phyloP scores from a whole-genome alignment of 345 rosid genomes.

The Luvunga scandens region DNA sequence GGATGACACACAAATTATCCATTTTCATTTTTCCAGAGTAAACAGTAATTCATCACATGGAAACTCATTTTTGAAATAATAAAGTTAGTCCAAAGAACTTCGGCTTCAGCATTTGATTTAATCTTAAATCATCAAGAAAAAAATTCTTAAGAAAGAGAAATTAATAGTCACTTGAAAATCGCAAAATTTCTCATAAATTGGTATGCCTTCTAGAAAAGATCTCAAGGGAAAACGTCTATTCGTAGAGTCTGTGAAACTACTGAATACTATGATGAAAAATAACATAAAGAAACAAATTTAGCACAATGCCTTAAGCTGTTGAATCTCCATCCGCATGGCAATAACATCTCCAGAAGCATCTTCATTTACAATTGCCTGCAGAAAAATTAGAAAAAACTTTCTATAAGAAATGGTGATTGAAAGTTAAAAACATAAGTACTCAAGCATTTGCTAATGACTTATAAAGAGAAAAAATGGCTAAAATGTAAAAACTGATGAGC shows the following conservation, averaged over 20 bases:
- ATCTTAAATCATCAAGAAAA: neutral
- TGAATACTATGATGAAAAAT: neutral
- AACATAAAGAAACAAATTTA: neutral
- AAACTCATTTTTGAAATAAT: neutral
- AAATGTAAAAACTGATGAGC: neutral
- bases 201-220: neutral
- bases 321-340: conserved; percentile 92
- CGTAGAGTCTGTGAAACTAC: neutral
- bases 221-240: neutral
- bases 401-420: neutral
- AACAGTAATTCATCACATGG: neutral
- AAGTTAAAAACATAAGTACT: neutral
- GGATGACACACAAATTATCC: neutral
- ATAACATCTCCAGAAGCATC: conserved; percentile 97
- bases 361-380: conserved; percentile 91
- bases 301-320: conserved; percentile 75
- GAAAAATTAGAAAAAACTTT: conserved; percentile 7
- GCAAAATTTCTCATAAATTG: neutral
- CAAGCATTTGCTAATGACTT: neutral
- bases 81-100: neutral
- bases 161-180: neutral
- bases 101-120: neutral
- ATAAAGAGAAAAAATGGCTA: neutral
- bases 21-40: neutral
- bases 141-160: neutral